Evolutionary conservation across 345 rosid species (phyloP).

Genomic region (Streptanthus diversifolius): DNA sequence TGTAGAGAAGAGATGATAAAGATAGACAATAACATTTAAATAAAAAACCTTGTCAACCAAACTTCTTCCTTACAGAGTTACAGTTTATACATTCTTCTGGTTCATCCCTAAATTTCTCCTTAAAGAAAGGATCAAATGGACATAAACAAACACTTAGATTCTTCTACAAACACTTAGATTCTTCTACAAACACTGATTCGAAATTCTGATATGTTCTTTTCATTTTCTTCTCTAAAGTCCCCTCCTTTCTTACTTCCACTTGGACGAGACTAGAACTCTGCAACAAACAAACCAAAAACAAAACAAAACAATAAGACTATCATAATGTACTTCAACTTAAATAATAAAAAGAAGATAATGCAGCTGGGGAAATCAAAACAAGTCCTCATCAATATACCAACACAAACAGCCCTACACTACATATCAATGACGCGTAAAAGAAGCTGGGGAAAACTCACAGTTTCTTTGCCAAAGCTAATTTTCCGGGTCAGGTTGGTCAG

Average conservation of each 20-base stretch:
- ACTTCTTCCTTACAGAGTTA: constrained; percentile 3
- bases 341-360: too few species aligned
- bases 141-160: constrained; percentile 8
- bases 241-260: constrained; percentile 19
- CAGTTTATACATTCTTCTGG: constrained; percentile 11
- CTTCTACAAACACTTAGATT: constrained; percentile 21
- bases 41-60: constrained; percentile 18
- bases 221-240: constrained; percentile 22
- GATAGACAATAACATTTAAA: constrained; percentile 18
- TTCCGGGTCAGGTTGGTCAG: constrained; percentile 69
- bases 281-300: background rate
- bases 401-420: background rate
- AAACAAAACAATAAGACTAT: background rate
- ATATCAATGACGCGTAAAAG: background rate
- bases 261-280: constrained; percentile 24
- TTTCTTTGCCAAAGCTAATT: constrained; percentile 25
- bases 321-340: background rate
- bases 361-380: background rate
- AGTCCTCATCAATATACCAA: background rate
- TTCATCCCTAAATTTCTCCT: constrained; percentile 3
- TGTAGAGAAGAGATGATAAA: background rate
- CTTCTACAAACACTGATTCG: constrained; percentile 19
- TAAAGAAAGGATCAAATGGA: background rate
- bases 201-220: constrained; percentile 18
- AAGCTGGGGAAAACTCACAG: constrained; percentile 18